Evolutionary conservation across 208 protist genomes (phyloP), one percentile per base, ranked within the genome.

Genomic region (Leishmania gerbilli): DNA sequence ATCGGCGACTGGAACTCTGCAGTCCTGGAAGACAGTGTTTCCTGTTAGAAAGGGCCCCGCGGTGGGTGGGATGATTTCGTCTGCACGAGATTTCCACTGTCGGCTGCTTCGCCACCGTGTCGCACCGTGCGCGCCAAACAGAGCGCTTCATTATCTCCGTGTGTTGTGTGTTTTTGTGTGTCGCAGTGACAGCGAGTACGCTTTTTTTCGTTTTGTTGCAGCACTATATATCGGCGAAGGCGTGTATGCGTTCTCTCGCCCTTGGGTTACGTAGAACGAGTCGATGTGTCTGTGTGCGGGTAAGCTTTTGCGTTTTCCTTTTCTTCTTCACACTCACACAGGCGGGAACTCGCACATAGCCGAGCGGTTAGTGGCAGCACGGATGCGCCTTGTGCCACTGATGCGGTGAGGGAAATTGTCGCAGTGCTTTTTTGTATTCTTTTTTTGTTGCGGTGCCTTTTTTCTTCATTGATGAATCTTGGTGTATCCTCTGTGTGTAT

Each of bases 161-260:
- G 51, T 55, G 51, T 65, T 65, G 58, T 79, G 69, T 31, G 47
- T 79, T 45, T 45, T 1, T 27, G 67, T 71, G 67, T 45, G 37
- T 47, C 6, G 8, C 15, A 34, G n/a, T 24, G 24, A 6, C 19
- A 65, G 24, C 19, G 21, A 19, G 31, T 55, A 3, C 42, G 21
- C 45, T 53, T 74, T 74, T 53, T n/a, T 74, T 27, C 49, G 9
- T 47, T 9, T 27, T 21, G n/a, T 19, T 71, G 67, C 58, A 17
- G n/a, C 58, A 64, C n/a, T 34, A 9, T 31, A 9, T 31, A 31
- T 64, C 27, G 58, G n/a, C n/a, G 58, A 37, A 9, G 24, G 45
- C 17, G 47, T 51, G 5, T 8, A 3, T 76, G 49, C 34, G 24
- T 58, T 58, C 19, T 40, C 47, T 62, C 51, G 9, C 15, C 2